Base-by-base conservation (phyloP, 2,329 filamentous ascomycete species). In the Chrysoporthe puriensis region DNA sequence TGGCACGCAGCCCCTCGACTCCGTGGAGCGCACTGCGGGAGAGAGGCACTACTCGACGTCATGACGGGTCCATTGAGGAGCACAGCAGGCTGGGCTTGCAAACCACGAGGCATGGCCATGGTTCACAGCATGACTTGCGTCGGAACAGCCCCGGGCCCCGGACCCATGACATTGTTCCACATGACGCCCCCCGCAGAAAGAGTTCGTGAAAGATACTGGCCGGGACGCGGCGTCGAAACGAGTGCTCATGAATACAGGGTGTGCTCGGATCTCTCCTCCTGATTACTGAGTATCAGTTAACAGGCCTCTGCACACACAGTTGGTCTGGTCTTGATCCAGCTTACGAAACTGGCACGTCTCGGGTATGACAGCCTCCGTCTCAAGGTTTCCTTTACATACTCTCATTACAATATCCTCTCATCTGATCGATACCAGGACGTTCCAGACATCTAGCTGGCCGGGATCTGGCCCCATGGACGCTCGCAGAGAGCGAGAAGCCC, bases 41-140 rank as follows among this genome's bases (percentile, higher is more conserved):
- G 18, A 21, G 26, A 50, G 56, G 21, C 34, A 44, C 43, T 36
- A 13, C n/a, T 26, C 18, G 32, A 56, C 34, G 44, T 57, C 8
- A 61, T 26, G 48, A 57, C 14, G 32, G 40, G 34, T 16, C 32
- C 40, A 8, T 43, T 4, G 50, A 52, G 61, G 56, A 46, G 61
- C 56, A 69, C 36, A 56, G 48, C 48, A 62, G 60, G 48, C 16
- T 16, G 18, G 43, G 34, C 48, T 64, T 50, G 46, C 56, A 67
- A 32, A 42, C 42, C 64, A 69, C 54, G n/a, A 34, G 56, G 46
- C 16, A 18, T 54, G 64, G 62, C 36, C 16, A 60, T 58, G 43
- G 52, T 62, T 48, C 56, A 66, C 32, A 57, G 32, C 26, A 57
- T 61, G 54, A 32, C n/a, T 44, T 34, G 42, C 14, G 50, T 56